Evolutionary conservation across 306 rosid genomes (phyloP), one percentile per base, ranked within the genome.

Genomic region (Neltuma alba): DNA sequence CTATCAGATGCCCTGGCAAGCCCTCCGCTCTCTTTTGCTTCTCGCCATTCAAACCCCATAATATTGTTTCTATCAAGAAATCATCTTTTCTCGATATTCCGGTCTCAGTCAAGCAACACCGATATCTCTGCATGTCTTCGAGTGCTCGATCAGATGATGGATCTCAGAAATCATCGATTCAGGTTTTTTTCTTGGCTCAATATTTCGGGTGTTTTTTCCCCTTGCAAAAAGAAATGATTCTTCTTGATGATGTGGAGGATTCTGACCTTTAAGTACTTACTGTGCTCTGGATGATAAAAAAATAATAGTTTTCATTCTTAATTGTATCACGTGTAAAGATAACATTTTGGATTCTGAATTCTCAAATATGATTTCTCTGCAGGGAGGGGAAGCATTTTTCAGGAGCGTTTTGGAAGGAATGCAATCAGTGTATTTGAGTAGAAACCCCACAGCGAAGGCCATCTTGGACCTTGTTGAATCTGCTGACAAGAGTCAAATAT

Each of bases 371-470:
- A 83, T 45, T 23, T 64, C 72, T 52, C 27, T 85, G 81, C 70
- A 95, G 98, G 93, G 94, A 9, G 87, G 82, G 70, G 93, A 95
- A 79, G 86, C 82, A 4, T 93, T 93, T 85, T 80, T 93, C 85
- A 90, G 97, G 87, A 85, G 86, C 28, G 92, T 86, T 67, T 70
- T 95, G 90, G 91, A 85, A 68, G 85, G 83, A 42, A 95, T 95
- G 92, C 93, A 93, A 81, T 78, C 86, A 0, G 92, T 91, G 71
- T 95, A 95, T 88, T 75, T 95, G 76, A 89, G 83, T 44, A 90
- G 98, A 77, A 95, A 95, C 71, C 98, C 98, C 44, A 89, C 98
- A 33, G 99, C 99, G 28, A 93, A 90, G 77, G 87, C 94, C 28
- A 76, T 95, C 45, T 86, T 95, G 89, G 96, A 93, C 66, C 94